A percentile compares a stretch with the other conserved stretches of the same genome.
These are phyloP conservation scores for Fomitopsis pinicola DNA, from an alignment of 1,284 basidiomycete genomes.

Conservation along the genomic window DNA sequence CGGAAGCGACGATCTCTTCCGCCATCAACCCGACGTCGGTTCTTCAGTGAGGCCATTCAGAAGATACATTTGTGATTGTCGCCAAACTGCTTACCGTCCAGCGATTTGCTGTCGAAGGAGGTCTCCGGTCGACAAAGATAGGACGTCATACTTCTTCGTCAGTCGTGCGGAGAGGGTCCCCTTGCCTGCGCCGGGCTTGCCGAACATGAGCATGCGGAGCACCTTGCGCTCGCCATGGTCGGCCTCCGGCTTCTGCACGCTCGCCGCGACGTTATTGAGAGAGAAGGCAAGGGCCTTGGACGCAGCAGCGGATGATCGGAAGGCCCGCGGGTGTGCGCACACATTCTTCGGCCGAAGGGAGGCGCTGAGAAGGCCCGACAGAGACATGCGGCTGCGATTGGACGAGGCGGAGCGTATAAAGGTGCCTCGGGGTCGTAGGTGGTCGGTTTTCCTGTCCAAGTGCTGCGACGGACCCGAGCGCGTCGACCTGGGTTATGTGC, in stretches of 20 bases:
- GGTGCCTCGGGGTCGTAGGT: background rate
- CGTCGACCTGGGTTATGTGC: background rate
- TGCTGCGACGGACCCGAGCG: conserved; percentile 1
- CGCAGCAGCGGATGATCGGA: conserved; percentile 36
- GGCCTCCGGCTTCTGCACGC: conserved; percentile 26
- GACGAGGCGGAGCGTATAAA: background rate
- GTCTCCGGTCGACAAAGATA: conserved; percentile 77
- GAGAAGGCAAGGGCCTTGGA: conserved; percentile 50
- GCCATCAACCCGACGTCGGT: conserved; percentile 71
- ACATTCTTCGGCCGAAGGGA: conserved; percentile 14
- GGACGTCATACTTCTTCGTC: conserved; percentile 72
- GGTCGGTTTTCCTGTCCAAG: background rate
- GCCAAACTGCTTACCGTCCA: conserved; percentile 38
- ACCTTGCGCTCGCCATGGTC: conserved; percentile 32
- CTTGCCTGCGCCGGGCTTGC: conserved; percentile 78
- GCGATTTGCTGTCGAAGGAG: conserved; percentile 76
- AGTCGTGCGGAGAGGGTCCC: conserved; percentile 74
- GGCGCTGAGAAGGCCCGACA: conserved; percentile 7
- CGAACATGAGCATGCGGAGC: conserved; percentile 78
- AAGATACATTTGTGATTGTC: background rate
- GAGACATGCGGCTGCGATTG: conserved; percentile 3
- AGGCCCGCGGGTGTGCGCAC: conserved; percentile 16
- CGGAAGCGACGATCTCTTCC: conserved; percentile 71
- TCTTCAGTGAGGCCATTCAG: conserved; percentile 27
- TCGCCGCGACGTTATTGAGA: conserved; percentile 38